Evolutionary conservation across 805 yeast species (phyloP).

Genomic region (Starmera pachycereana): DNA sequence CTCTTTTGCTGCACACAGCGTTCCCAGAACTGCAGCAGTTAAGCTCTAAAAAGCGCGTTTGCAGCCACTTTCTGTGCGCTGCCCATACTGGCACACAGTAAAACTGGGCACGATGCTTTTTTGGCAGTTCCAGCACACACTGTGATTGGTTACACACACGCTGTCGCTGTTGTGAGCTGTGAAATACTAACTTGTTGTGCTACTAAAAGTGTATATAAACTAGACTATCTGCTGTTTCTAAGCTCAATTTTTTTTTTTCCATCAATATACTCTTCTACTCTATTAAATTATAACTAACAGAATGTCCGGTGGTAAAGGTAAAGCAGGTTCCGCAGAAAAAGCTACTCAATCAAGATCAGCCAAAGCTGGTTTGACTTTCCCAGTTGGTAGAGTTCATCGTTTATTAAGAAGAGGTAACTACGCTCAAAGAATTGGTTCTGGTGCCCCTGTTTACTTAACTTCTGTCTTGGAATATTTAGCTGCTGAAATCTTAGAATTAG

Average conservation of each 20-base stretch:
- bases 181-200: too few species aligned
- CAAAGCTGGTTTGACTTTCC: constrained; percentile 98
- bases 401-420: constrained; percentile 94
- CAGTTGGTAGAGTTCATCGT: constrained; percentile 99
- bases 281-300: constrained; percentile 12
- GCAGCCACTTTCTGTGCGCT: too few species aligned
- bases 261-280: background rate
- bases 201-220: too few species aligned
- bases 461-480: constrained; percentile 95
- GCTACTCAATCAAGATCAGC: constrained; percentile 97
- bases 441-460: constrained; percentile 97
- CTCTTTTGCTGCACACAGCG: too few species aligned
- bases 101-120: too few species aligned
- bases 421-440: constrained; percentile 98
- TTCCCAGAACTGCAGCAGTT: too few species aligned
- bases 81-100: too few species aligned
- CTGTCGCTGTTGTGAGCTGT: too few species aligned
- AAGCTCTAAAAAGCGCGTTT: too few species aligned
- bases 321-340: constrained; percentile 91
- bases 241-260: background rate
- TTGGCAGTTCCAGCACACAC: too few species aligned
- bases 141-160: too few species aligned
- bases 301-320: constrained; percentile 75
- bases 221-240: too few species aligned
- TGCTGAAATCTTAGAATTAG: constrained; percentile 96